Evolutionary conservation across 495 filamentous ascomycete species (phyloP), one percentile per base, ranked within the genome.

Genomic region (Neurospora intermedia): DNA sequence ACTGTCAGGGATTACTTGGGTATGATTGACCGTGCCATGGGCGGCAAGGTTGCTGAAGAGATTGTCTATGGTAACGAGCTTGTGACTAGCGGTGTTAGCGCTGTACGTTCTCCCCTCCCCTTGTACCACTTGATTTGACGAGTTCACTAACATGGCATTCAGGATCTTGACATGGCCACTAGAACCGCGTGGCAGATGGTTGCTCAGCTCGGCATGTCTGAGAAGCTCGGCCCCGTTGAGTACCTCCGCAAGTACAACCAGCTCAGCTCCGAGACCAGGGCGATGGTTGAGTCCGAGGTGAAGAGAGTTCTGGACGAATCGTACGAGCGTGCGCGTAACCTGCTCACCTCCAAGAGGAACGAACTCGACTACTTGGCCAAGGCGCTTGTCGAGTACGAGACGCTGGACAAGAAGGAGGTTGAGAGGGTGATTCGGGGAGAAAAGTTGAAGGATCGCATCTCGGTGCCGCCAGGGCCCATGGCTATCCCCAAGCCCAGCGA

Each of bases 1-100:
- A 90, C 89, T 46, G 93, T 93, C 76, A 87, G 84, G 73, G 89
- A 94, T 73, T 91, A 92, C 71, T 74, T 94, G 72, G 91, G 92
- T 31, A 80, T 86, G 40, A 95, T 99, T 74, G 93, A 95, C 77
- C 87, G 92, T 48, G 87, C 89, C 46, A 91, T 98, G 86, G 96
- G 95, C 70, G 96, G 96, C 71, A 97, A 96, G 82, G 92, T 93
- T 40, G 96, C 96, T 0, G 96, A 99, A 80, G 94, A 98, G 83
- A 85, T 99, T 69, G 88, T 97, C 41, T 98, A 93, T 75, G 96
- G 96, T 4, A 80, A 88, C 23, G 94, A 97, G 69, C 89, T 93
- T 73, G 95, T 98, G 41, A 94, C 93, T 3, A 92, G 88, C 77
- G 96, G 96, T 72, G 92, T 91, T 70, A 89, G 91, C 74, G 80